These are phyloP conservation scores for Lepidium didymum DNA, from an alignment of 345 rosid genomes.

Conservation along the genomic window DNA sequence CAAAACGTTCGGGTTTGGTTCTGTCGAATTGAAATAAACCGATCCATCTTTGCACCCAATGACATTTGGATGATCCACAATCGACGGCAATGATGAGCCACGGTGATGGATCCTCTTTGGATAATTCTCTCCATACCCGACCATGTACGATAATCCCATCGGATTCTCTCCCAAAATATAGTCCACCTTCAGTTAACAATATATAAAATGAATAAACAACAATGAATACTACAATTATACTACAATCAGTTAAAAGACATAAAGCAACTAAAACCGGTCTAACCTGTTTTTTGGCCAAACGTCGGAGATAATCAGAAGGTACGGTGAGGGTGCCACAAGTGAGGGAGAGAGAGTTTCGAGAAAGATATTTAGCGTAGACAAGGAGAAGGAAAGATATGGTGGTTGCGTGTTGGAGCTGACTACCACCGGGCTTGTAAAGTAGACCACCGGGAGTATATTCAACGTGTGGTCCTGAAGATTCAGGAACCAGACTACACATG, in stretches of 20 bases:
- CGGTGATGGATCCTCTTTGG: constrained; percentile 92
- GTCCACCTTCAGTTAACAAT: constrained; percentile 39
- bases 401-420: constrained; percentile 91
- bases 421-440: constrained; percentile 93
- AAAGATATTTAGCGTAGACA: constrained; percentile 75
- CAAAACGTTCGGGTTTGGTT: constrained; percentile 64
- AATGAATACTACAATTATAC: background rate
- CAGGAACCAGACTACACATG: constrained; percentile 83
- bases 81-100: constrained; percentile 75
- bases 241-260: background rate
- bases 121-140: constrained; percentile 63
- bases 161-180: constrained; percentile 94
- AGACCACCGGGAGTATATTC: constrained; percentile 82
- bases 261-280: background rate
- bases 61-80: constrained; percentile 49
- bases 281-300: constrained; percentile 71
- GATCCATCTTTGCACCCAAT: constrained; percentile 79
- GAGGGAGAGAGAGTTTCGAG: constrained; percentile 51
- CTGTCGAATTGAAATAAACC: constrained; percentile 52
- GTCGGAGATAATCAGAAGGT: constrained; percentile 55
- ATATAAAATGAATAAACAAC: background rate
- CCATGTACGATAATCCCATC: constrained; percentile 79
- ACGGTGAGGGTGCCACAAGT: constrained; percentile 50
- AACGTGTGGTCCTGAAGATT: constrained; percentile 61
- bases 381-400: constrained; percentile 82